phyloP scores from a whole-genome alignment of 208 protist species.

The Endotrypanum monterogeii region DNA sequence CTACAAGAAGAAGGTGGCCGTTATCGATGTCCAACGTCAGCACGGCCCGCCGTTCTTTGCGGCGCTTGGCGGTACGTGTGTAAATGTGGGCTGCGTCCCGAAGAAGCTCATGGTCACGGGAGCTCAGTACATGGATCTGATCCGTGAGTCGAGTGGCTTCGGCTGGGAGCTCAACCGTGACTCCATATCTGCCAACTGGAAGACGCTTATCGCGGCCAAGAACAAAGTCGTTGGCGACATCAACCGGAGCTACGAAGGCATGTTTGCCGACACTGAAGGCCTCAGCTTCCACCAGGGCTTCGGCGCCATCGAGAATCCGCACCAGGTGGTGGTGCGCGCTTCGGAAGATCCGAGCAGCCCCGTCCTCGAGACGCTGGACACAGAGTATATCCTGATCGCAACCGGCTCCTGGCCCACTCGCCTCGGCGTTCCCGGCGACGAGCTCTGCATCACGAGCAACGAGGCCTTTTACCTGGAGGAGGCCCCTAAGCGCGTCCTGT shows the following conservation, averaged over 20 bases:
- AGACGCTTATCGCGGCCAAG: slow-evolving; percentile 88
- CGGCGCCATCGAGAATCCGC: slow-evolving; percentile 63
- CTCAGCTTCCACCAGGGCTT: slow-evolving; percentile 87
- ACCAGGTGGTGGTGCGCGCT: slow-evolving; percentile 81
- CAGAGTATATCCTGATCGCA: slow-evolving; percentile 83
- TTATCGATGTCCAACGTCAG: slow-evolving; percentile 81
- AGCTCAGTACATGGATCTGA: slow-evolving; percentile 78
- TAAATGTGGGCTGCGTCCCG: slow-evolving; percentile 88
- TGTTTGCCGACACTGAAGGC: slow-evolving; percentile 87
- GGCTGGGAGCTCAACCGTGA: slow-evolving; percentile 76
- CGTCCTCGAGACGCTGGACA: slow-evolving; percentile 63
- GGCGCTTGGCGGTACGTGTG: slow-evolving; percentile 86
- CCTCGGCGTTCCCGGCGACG: slow-evolving; percentile 77
- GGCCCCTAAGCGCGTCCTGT: slow-evolving; percentile 71
- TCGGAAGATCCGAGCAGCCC: slow-evolving; percentile 43
- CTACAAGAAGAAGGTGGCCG: slow-evolving; percentile 86
- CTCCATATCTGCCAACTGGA: slow-evolving; percentile 73
- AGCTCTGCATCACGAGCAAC: slow-evolving; percentile 92
- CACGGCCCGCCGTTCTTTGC: slow-evolving; percentile 81
- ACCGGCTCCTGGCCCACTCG: slow-evolving; percentile 88
- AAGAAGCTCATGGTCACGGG: slow-evolving; percentile 92
- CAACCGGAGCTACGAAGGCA: slow-evolving; percentile 91
- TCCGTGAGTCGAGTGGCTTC: slow-evolving; percentile 79
- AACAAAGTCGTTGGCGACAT: slow-evolving; percentile 82
- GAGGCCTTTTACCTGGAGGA: slow-evolving; percentile 90